Conservation (phyloP, 768 basidiomycete species). For the Solioccasus polychromus region DNA sequence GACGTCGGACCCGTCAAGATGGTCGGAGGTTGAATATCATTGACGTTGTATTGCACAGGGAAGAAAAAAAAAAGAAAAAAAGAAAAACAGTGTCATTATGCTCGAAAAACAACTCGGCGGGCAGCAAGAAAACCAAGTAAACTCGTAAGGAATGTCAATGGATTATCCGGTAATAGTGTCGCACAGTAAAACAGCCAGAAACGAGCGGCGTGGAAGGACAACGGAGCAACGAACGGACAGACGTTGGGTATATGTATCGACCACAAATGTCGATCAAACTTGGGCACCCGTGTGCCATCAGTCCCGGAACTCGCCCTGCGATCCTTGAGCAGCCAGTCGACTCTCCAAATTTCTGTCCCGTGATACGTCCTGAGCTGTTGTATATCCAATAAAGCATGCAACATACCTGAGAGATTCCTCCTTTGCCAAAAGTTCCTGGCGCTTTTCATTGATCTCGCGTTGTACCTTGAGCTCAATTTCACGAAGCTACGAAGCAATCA, state of each 20-base stretch:
- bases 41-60: slow-evolving; percentile 5
- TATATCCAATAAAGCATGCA: not conserved
- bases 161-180: slow-evolving; percentile 36
- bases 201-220: slow-evolving; percentile 34
- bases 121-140: slow-evolving; percentile 30
- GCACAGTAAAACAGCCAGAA: slow-evolving; percentile 33
- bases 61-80: slow-evolving; percentile 9
- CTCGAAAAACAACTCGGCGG: slow-evolving; percentile 18
- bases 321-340: slow-evolving; percentile 85
- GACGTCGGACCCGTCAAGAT: slow-evolving; percentile 13
- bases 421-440: slow-evolving; percentile 94
- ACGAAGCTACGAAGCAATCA: slow-evolving; percentile 57
- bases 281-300: slow-evolving; percentile 34
- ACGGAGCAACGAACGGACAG: slow-evolving; percentile 34
- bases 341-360: slow-evolving; percentile 77
- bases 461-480: slow-evolving; percentile 98
- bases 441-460: slow-evolving; percentile 95
- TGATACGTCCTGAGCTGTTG: not conserved
- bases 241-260: slow-evolving; percentile 34
- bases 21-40: slow-evolving; percentile 30
- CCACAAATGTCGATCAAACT: slow-evolving; percentile 23
- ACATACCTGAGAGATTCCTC: slow-evolving; percentile 87
- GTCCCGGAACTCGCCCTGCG: slow-evolving; percentile 75
- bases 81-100: slow-evolving; percentile 27
- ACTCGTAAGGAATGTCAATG: slow-evolving; percentile 35